Base-by-base conservation (phyloP, 2,329 filamentous ascomycete genomes). In the Colletotrichum sp. region DNA sequence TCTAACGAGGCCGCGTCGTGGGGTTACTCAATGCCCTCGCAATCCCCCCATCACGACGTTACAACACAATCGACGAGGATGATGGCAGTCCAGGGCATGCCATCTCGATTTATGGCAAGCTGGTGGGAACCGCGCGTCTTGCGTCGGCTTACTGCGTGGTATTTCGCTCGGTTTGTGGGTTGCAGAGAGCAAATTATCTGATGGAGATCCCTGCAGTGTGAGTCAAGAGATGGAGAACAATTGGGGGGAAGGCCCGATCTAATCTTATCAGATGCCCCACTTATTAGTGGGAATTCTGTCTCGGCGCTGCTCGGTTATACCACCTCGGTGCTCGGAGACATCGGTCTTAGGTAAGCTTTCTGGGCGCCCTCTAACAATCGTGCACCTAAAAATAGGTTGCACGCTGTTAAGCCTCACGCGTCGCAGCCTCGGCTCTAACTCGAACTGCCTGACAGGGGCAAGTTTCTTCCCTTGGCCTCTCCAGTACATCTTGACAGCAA, bases 201-300 rank as follows among this genome's bases (percentile, higher is more conserved):
- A 76, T 76, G 61, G n/a, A 52, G 30, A 76, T 66, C 74, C 74
- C 64, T 76, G 74, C 27, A 29, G 44, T 67, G 49, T 76, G 74
- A 76, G 74, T 76, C 74, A 74, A 69, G 73, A 44, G 64, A 76
- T 68, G 65, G 70, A 49, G 59, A 65, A 44, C 49, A 52, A 61
- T 65, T 34, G 15, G 70, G 34, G 70, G 64, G 74, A 76, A 74
- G 65, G 29, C 55, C 70, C 71, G 74, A 76, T 76, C 70, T 76
- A 76, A 76, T 76, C 74, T 76, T 76, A 76, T 76, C 74, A 69
- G 74, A 76, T 76, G 74, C 71, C 74, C 74, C 74, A 76, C 19
- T 49, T 32, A 3, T 5, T 8, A 8, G 15, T 25, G 49, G 29
- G 25, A 52, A 27, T 22, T 29, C 6, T 15, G 5, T 15, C 70